A percentile compares a stretch with the other conserved stretches of the same genome.
Evolutionary conservation across 2,329 filamentous ascomycete species (phyloP).

Genomic region (Arachnopeziza araneosa): DNA sequence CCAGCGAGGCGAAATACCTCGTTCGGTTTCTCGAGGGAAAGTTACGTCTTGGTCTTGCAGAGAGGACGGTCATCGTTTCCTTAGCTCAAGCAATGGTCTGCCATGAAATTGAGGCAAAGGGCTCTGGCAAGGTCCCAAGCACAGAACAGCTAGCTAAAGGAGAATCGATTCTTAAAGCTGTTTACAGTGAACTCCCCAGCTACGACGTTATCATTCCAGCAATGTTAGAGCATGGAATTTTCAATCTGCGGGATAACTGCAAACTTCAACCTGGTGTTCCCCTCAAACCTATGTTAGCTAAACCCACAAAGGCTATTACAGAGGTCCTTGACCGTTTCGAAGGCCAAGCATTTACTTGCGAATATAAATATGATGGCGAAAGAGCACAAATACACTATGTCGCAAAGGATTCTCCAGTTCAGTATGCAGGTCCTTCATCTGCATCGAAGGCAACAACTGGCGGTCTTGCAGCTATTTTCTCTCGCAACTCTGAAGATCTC

Average conservation of each 20-base stretch:
- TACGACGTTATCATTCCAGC: slow-evolving; percentile 93
- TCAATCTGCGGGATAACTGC: slow-evolving; percentile 76
- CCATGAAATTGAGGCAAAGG: slow-evolving; percentile 71
- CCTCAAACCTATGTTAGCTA: slow-evolving; percentile 96
- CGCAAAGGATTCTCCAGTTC: slow-evolving; percentile 67
- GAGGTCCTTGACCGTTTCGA: slow-evolving; percentile 97
- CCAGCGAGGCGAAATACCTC: slow-evolving; percentile 92
- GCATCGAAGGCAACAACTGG: slow-evolving; percentile 47
- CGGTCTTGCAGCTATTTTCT: slow-evolving; percentile 90
- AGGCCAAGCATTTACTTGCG: slow-evolving; percentile 90
- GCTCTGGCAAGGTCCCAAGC: slow-evolving; percentile 57
- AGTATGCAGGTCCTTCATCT: slow-evolving; percentile 58
- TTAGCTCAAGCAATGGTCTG: slow-evolving; percentile 82
- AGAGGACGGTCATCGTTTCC: slow-evolving; percentile 85
- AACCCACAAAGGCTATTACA: slow-evolving; percentile 96
- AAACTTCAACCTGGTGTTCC: slow-evolving; percentile 91
- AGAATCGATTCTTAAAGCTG: slow-evolving; percentile 79
- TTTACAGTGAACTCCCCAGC: slow-evolving; percentile 90
- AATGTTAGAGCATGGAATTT: slow-evolving; percentile 80
- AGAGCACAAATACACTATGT: slow-evolving; percentile 98
- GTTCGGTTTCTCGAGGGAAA: slow-evolving; percentile 94
- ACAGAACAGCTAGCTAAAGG: slow-evolving; percentile 76
- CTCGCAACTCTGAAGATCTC: slow-evolving; percentile 91
- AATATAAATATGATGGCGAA: slow-evolving; percentile 98
- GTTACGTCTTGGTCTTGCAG: slow-evolving; percentile 81